Evolutionary conservation across 805 yeast genomes (phyloP).

Genomic region (Metschnikowia koreensis): DNA sequence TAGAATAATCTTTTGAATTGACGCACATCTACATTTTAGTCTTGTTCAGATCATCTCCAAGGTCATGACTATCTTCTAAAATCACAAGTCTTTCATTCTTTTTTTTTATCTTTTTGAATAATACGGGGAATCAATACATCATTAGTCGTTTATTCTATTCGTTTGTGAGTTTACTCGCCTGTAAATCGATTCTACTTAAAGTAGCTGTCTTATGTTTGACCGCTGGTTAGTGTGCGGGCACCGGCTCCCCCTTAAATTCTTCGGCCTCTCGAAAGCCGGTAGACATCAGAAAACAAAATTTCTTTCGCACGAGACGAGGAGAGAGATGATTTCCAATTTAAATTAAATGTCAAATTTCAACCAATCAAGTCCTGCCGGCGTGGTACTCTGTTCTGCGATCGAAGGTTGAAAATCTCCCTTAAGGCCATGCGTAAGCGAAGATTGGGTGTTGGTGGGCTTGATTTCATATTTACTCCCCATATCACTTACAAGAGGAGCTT

Average conservation of each 20-base stretch:
- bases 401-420: slow-evolving; percentile 5
- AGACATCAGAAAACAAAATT: no score
- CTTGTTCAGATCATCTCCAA: no score
- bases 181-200: not conserved
- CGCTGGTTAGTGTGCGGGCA: not conserved
- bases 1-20: no score
- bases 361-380: slow-evolving; percentile 30
- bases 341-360: slow-evolving; percentile 27
- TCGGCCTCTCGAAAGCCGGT: not conserved
- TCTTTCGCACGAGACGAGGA: not conserved
- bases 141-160: not conserved
- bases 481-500: slow-evolving; percentile 8
- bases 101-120: no score
- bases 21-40: no score
- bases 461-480: slow-evolving; percentile 17
- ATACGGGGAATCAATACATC: not conserved
- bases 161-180: not conserved
- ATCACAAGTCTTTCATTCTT: no score
- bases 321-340: not conserved
- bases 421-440: slow-evolving; percentile 20
- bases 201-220: not conserved
- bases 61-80: no score
- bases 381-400: slow-evolving; percentile 9
- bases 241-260: not conserved
- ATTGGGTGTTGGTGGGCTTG: slow-evolving; percentile 15